Base-by-base conservation (phyloP, 495 filamentous ascomycete species). In the Aspergillus sclerotioniger region DNA sequence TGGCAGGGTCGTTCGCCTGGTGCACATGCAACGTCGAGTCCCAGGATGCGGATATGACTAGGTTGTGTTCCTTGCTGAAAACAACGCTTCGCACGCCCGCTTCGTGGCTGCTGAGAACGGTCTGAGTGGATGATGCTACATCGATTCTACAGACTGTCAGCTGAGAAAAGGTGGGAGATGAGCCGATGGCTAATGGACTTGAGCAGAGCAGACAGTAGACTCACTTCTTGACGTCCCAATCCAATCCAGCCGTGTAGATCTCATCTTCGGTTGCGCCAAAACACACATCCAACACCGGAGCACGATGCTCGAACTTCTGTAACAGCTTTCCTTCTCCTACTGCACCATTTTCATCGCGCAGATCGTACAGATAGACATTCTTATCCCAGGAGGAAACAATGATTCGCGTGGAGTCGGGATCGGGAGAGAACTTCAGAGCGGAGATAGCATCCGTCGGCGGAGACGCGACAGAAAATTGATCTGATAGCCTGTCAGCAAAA, bases 311-410 rank as follows among this genome's bases (percentile, higher is more conserved):
- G 68, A 88, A 91, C 62, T 84, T 90, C 53, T 82, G 77, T 20
- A 91, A 67, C 19, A 95, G 80, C 53, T 76, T 78, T 5, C 82
- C 84, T 54, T 84, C 80, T 17, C 81, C 83, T 35, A 76, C 59
- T 37, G 29, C 55, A 9, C 82, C 84, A 58, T 84, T 81, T 39
- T 86, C 84, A 45, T 80, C 77, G 59, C 81, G 79, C 53, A 82
- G 81, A 65, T 96, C 88, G 79, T 98, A 98, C 43, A 96, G 82
- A 72, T 96, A 96, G 21, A 95, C 85, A 71, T 90, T 81, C 72
- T 85, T 90, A 72, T 97, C 94, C 94, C 94, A 98, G 54, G 93
- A 98, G 9, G 93, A 89, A 65, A 91, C 91, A 29, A 96, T 84
- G 31, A 98, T 80, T 52, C 84, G 82, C 46, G 82, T 87, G 13